A percentile compares a stretch with the other conserved stretches of the same genome.
phyloP scores from a whole-genome alignment of 2,329 filamentous ascomycete species.

The Fusarium sp. region DNA sequence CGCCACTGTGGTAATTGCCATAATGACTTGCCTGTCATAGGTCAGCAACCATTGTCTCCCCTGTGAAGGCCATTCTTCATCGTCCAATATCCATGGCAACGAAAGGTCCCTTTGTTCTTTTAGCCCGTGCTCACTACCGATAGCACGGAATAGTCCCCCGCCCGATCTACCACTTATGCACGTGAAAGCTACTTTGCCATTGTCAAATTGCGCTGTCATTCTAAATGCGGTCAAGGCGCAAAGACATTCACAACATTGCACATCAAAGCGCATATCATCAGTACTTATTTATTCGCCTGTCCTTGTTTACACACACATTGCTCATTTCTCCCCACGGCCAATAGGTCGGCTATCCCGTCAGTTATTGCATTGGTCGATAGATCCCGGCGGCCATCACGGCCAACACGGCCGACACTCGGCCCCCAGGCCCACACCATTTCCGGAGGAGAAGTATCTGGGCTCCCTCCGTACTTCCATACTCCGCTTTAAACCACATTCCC shows the following conservation, averaged over 20 bases:
- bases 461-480: background rate
- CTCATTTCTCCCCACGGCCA: background rate
- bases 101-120: background rate
- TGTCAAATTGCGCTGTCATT: background rate
- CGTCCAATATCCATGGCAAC: background rate
- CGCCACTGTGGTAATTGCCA: background rate
- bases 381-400: background rate
- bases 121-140: background rate
- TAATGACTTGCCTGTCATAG: background rate
- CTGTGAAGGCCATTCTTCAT: background rate
- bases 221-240: background rate
- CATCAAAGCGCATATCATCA: background rate
- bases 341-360: background rate
- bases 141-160: background rate
- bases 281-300: background rate
- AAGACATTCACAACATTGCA: background rate
- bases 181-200: background rate
- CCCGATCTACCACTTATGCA: background rate
- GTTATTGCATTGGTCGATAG: background rate
- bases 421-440: background rate
- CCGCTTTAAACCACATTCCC: background rate
- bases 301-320: background rate
- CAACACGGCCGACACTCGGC: background rate
- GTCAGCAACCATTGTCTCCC: background rate
- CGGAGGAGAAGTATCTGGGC: background rate